Base-by-base conservation (phyloP, 2,329 filamentous ascomycete species). In the Magnaporthiopsis rhizophila region DNA sequence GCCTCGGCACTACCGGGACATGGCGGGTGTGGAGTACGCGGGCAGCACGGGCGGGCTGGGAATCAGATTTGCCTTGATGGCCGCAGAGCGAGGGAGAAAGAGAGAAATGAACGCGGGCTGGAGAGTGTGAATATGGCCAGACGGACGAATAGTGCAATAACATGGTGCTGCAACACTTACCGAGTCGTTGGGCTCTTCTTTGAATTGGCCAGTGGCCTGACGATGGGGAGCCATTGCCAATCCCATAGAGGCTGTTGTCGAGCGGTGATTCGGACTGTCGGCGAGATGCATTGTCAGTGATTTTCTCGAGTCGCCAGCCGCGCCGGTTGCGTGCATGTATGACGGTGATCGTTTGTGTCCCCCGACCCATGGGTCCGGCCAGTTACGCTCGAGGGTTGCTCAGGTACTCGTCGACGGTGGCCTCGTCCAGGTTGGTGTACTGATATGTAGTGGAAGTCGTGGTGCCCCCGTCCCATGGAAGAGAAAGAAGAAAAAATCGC, bases 151-250 rank as follows among this genome's bases (percentile, higher is more conserved):
- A 15, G 38, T 12, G 59, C 69, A 71, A 67, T 66, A 45, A 5
- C 45, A 50, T 56, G 5, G 5, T 30, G 28, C 28, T 30, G 28
- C 28, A 30, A 64, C 70, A 77, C 78, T 78, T 68, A 80, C 78
- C 69, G 75, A 72, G 67, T 79, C 78, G 67, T 72, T 71, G 53
- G 75, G 74, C 69, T 80, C 78, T 68, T 79, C 77, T 69, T 80
- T 79, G 66, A 75, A 78, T 61, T 76, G 74, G 72, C 74, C 74
- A 64, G 76, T 71, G 70, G 73, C 75, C 75, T 79, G 77, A 68
- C 77, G 76, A 68, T 78, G 77, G 68, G 78, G 77, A 68, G 76
- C 76, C 78, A 80, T 80, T 69, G 76, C 76, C 71, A 77, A 75
- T 72, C 77, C 74, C 77, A 79, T 79, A 58, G 36, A 65, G 62